These are phyloP conservation scores for Trametes pubescens DNA, from an alignment of 1,284 basidiomycete species.

Conservation along the genomic window DNA sequence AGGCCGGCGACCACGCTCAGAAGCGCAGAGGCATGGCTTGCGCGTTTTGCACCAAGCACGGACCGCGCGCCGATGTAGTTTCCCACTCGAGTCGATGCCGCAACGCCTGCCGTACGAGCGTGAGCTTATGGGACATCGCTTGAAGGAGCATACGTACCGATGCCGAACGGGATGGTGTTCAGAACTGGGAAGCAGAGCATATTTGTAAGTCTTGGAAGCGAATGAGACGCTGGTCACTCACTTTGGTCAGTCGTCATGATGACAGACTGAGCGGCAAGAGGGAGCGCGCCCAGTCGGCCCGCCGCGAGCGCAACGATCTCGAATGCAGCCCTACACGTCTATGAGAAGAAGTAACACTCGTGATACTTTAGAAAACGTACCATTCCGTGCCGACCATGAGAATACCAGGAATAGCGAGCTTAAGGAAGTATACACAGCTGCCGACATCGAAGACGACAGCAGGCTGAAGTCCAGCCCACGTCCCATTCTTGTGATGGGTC, in stretches of 20 bases:
- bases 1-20: constrained; percentile 67
- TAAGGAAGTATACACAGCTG: constrained; percentile 63
- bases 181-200: constrained; percentile 51
- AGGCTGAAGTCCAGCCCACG: constrained; percentile 69
- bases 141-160: constrained; percentile 48
- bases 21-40: constrained; percentile 69
- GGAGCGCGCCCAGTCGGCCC: constrained; percentile 67
- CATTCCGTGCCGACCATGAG: constrained; percentile 84
- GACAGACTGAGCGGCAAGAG: constrained; percentile 78
- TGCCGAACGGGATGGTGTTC: constrained; percentile 74
- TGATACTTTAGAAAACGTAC: constrained; percentile 45
- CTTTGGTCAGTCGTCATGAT: constrained; percentile 88
- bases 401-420: constrained; percentile 75
- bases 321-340: constrained; percentile 68
- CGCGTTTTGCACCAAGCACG: constrained; percentile 60
- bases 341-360: neutral
- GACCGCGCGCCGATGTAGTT: constrained; percentile 73
- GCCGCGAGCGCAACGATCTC: constrained; percentile 84
- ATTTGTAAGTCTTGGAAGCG: neutral
- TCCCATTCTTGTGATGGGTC: constrained; percentile 60
- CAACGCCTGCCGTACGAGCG: constrained; percentile 51
- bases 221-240: constrained; percentile 39
- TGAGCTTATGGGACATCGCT: neutral
- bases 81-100: constrained; percentile 76
- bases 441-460: constrained; percentile 53